Percentiles rank a stretch among this genome's conserved stretches.
Conservation (phyloP, 345 rosid genomes). For the Linum tenue region DNA sequence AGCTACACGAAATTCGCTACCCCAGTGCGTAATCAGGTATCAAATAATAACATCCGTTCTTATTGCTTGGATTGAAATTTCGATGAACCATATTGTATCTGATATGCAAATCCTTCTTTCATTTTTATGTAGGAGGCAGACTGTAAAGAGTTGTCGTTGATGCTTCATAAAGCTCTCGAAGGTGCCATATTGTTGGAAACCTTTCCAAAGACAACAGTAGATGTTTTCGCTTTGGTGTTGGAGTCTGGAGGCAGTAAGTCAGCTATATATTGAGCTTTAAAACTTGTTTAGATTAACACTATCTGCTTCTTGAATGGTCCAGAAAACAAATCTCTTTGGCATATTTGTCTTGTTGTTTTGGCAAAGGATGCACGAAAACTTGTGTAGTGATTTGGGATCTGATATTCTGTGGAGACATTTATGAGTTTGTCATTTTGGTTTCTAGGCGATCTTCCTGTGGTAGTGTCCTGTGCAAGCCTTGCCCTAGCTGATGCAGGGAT, state of each 20-base stretch:
- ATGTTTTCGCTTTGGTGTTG: conserved; percentile 86
- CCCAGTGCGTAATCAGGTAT: conserved; percentile 64
- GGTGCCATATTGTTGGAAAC: conserved; percentile 76
- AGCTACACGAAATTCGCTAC: conserved; percentile 82
- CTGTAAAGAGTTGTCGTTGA: conserved; percentile 63
- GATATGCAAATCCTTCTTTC: conserved; percentile 9
- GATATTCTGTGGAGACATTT: background rate
- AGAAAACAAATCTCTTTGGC: conserved; percentile 1
- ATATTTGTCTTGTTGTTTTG: background rate
- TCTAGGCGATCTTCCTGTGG: conserved; percentile 84
- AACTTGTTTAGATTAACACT: conserved; percentile 19
- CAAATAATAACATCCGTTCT: conserved; percentile 1
- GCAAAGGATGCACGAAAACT: background rate
- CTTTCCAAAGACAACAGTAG: conserved; percentile 90
- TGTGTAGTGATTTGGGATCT: background rate
- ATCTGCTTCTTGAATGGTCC: background rate
- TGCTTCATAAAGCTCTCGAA: conserved; percentile 94
- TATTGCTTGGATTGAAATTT: background rate
- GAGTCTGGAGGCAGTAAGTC: conserved; percentile 97
- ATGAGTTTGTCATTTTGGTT: conserved; percentile 1
- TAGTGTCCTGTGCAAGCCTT: conserved; percentile 90
- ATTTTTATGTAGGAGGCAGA: conserved; percentile 47
- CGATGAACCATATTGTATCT: background rate
- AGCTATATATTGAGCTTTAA: conserved; percentile 1
- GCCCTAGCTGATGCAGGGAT: conserved; percentile 96